Evolutionary conservation across 495 filamentous ascomycete species (phyloP), one percentile per base, ranked within the genome.

Genomic region (Jackrogersella multiformis): DNA sequence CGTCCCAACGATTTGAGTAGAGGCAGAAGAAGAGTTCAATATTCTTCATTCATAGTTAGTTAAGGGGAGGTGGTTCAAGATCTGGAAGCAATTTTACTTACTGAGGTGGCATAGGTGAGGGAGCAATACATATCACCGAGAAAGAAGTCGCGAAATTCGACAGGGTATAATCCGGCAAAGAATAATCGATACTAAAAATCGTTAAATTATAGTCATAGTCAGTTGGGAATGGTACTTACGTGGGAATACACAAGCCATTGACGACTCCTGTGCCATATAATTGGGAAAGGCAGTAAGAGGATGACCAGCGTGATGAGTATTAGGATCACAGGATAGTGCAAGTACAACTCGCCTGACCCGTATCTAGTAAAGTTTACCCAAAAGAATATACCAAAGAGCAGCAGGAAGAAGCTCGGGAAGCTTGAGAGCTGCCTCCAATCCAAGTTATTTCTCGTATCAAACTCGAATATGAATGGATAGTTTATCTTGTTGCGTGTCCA

Each of bases 41-140:
- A 72, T 98, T 97, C 90, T 89, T 48, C 7, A 62, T 56, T 15
- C n/a, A 15, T 26, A 42, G 34, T 41, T 45, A 38, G 15, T 18
- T 5, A 51, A 38, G 30, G 20, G 1, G 18, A 36, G 8, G 7
- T 41, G 45, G n/a, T 49, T 49, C 13, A 30, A 10, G n/a, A 15
- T 15, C 7, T 48, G n/a, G n/a, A n/a, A 9, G 12, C 1, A 21
- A 21, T 16, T 21, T 1, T 5, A 87, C 92, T 82, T 84, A 96
- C 92, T 21, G 92, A 89, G 73, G 92, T 90, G 26, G 89, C 83
- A 76, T 99, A 98, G 6, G 93, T 95, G 53, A 93, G 85, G 4
- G 95, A 98, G 74, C 95, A 98, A 73, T 92, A 96, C 84, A 98
- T 97, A 73, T 99, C 95, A 13, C 95, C 95, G 0, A 98, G 83